Evolutionary conservation across 305 asterid genomes (phyloP), one percentile per base, ranked within the genome.

Genomic region (Ilex paraguariensis): DNA sequence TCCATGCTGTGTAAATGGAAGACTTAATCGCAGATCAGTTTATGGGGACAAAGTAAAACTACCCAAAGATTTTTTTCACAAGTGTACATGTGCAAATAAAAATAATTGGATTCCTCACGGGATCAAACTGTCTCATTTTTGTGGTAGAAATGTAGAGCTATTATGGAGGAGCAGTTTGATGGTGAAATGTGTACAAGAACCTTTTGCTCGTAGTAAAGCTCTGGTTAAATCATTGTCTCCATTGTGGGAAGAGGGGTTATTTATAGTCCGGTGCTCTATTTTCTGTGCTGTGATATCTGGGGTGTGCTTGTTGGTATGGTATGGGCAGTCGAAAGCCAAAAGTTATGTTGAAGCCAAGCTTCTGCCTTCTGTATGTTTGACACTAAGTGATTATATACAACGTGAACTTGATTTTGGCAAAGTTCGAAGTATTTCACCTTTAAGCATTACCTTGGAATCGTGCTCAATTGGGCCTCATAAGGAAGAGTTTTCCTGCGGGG

Each of bases 401-500:
- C 85, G 99, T 7, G 95, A 94, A 54, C 70, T 94, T 73, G 87
- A 88, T 79, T 90, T 90, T 73, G 99, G 99, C 55, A 87, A 68
- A 80, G 96, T 94, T 74, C 79, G 87, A 72, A 77, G 95, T 60
- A 77, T 94, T 71, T 90, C 99, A 50, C 97, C 96, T 52, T 73
- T 94, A 72, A 86, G 99, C 78, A 88, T 94, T 68, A 90, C 97
- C 44, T 61, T 94, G 77, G 99, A 94, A 74, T 83, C 99, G 1
- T 94, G 97, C 74, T 90, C 95, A 13, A 36, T 94, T 63, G 99
- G 99, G 59, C 95, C 99, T 61, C 96, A 86, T 51, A 67, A 75
- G 54, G 93, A 83, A 74, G 99, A 94, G 79, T 94, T 94, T 72
- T 94, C 99, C 11, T 90, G 97, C 66, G 96, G 85, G 5, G 97